phyloP scores from a whole-genome alignment of 257 asterid genomes.

The Petunia axillaris region DNA sequence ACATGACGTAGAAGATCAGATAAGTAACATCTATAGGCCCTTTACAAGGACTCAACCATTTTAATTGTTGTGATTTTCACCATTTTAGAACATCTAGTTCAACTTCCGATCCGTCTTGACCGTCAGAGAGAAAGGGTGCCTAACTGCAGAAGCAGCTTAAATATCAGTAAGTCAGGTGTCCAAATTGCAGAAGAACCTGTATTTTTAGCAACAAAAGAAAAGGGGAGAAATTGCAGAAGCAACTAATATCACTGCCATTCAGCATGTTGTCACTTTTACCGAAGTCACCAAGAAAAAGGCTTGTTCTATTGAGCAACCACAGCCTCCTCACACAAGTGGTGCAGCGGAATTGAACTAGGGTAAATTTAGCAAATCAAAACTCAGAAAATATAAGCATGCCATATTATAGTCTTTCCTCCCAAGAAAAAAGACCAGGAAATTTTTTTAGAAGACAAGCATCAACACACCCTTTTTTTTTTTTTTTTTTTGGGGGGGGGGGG shows the following conservation, averaged over 20 bases:
- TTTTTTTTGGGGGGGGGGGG: too few species aligned
- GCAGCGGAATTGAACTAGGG: neutral
- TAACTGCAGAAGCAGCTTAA: neutral
- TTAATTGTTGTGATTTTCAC: neutral
- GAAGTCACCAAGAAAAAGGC: conserved; percentile 12
- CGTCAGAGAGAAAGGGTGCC: neutral
- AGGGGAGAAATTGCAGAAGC: neutral
- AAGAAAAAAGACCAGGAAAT: neutral
- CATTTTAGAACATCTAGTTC: conserved; percentile 18
- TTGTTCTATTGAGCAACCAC: neutral
- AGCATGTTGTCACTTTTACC: neutral
- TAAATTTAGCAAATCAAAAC: conserved; percentile 1
- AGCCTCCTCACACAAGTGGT: neutral
- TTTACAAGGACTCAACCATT: conserved; percentile 14
- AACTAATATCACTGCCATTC: conserved; percentile 9
- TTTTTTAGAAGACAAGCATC: neutral
- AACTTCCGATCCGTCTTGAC: neutral
- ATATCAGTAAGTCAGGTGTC: neutral
- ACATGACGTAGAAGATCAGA: neutral
- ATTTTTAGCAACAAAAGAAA: neutral
- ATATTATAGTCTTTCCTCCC: neutral
- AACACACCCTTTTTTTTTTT: too few species aligned
- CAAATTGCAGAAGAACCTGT: neutral
- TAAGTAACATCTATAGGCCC: neutral
- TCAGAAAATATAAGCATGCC: neutral